phyloP scores from a whole-genome alignment of 2,329 filamentous ascomycete genomes.

The Dactylonectria macrodidyma region DNA sequence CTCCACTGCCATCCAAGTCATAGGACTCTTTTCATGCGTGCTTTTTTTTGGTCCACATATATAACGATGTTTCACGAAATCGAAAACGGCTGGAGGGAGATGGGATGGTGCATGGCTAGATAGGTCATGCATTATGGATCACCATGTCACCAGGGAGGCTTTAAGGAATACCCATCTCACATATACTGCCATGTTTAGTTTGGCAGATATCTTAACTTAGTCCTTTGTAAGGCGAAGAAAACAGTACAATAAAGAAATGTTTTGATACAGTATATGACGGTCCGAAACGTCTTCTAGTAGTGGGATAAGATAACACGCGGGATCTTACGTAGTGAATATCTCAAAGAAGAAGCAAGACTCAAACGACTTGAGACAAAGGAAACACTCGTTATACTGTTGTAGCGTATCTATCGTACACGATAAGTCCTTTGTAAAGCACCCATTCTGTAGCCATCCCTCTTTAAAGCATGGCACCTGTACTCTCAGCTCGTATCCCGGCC shows the following conservation, averaged over 20 bases:
- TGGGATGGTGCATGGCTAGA: neutral
- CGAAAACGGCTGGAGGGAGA: conserved; percentile 6
- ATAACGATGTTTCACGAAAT: conserved; percentile 16
- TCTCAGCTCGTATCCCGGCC: conserved; percentile 8
- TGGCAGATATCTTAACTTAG: conserved; percentile 9
- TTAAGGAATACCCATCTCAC: conserved; percentile 9
- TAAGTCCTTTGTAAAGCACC: conserved; percentile 15
- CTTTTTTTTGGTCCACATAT: conserved; percentile 3
- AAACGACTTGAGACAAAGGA: neutral
- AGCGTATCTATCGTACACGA: conserved; percentile 33
- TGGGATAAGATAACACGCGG: too few relatives aligned
- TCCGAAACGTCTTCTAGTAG: neutral
- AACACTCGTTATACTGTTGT: conserved; percentile 16
- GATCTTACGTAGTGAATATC: neutral
- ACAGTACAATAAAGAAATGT: neutral
- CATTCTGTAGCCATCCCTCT: neutral
- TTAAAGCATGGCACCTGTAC: conserved; percentile 23
- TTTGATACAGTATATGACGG: neutral
- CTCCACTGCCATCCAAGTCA: conserved; percentile 25
- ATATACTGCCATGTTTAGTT: neutral
- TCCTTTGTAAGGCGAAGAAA: neutral
- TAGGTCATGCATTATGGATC: neutral
- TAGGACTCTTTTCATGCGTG: conserved; percentile 18
- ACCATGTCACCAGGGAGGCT: neutral
- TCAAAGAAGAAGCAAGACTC: neutral